Evolutionary conservation across 208 protist genomes (phyloP).

Genomic region (Leptomonas seymouri): DNA sequence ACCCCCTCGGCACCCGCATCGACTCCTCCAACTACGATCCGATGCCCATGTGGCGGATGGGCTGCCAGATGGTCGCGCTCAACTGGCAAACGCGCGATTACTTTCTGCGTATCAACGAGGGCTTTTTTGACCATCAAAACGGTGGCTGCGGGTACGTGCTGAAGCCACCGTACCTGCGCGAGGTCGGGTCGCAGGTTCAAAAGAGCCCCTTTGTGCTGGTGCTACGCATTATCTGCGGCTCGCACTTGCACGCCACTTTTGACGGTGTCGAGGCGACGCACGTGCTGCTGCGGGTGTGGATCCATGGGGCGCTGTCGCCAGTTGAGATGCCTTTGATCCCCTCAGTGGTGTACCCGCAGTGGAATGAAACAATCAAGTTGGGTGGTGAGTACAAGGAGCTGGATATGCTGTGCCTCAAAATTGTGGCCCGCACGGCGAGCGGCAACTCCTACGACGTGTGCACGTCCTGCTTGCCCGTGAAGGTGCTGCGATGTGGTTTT

Average conservation of each 20-base stretch:
- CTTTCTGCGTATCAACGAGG: slow-evolving; percentile 76
- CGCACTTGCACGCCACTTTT: slow-evolving; percentile 52
- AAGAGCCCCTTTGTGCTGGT: slow-evolving; percentile 24
- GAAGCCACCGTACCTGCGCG: slow-evolving; percentile 81
- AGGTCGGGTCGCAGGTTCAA: not conserved
- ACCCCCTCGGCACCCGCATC: slow-evolving; percentile 92
- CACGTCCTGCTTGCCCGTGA: slow-evolving; percentile 43
- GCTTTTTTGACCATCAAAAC: slow-evolving; percentile 90
- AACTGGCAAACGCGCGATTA: slow-evolving; percentile 89
- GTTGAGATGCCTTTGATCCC: slow-evolving; percentile 36
- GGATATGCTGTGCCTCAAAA: slow-evolving; percentile 49
- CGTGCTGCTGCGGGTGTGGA: slow-evolving; percentile 43
- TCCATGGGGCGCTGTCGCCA: slow-evolving; percentile 32
- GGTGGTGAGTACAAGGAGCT: slow-evolving; percentile 35
- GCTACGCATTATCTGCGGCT: slow-evolving; percentile 56
- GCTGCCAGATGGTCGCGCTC: slow-evolving; percentile 91
- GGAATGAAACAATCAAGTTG: slow-evolving; percentile 44
- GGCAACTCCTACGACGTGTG: slow-evolving; percentile 42
- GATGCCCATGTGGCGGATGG: slow-evolving; percentile 66
- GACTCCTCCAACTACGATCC: slow-evolving; percentile 94
- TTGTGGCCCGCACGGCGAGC: slow-evolving; percentile 29
- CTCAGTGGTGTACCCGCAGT: slow-evolving; percentile 62
- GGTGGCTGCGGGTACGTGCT: slow-evolving; percentile 94
- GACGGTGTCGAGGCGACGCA: slow-evolving; percentile 36
- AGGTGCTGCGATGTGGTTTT: slow-evolving; percentile 46